Base-by-base conservation (phyloP, 306 rosid species). In the Fagus sylvatica region DNA sequence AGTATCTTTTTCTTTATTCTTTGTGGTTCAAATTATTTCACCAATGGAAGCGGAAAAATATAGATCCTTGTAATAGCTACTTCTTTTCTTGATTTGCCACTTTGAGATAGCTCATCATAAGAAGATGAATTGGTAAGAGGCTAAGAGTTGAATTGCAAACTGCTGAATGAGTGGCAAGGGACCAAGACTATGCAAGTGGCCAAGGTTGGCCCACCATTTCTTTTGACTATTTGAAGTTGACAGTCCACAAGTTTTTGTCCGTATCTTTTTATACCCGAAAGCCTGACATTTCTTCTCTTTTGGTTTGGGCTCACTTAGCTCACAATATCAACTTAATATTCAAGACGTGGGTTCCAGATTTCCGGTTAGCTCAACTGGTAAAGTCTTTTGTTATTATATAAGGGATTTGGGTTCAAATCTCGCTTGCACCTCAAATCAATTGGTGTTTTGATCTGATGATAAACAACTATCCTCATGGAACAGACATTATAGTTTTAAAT, bases 1-100 rank as follows among this genome's bases (percentile, higher is more conserved):
- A 33, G 5, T 12, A 12, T 12, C 6, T 61, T 3, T 15, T 3
- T 57, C 1, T 6, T 40, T 12, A 22, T 53, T 66, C 3, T 40
- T 11, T 17, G 74, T 68, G 80, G 80, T 55, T 76, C 9, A 16
- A 68, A 68, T 55, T 54, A 71, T 6, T 40, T 34, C 40, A 36
- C 43, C 22, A 62, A 32, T 46, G 15, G 11, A 46, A 46, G 11
- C 11, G 51, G 15, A 46, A 46, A 8, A 46, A 10, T 46, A 46
- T 10, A 15, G 51, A 46, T 46, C 51, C 51, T 46, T 46, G 9
- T 10, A 46, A 33, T 30, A 59, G 8, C 43, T 39, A 34, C 42
- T 37, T 3, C n/a, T 8, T 22, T 1, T 46, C 4, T 22, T 22
- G 28, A 60, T 43, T 65, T 65, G 22, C 49, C 33, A 65, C 40